Conservation (phyloP, 2,329 filamentous ascomycete genomes). For the Bipolaris cookei region DNA sequence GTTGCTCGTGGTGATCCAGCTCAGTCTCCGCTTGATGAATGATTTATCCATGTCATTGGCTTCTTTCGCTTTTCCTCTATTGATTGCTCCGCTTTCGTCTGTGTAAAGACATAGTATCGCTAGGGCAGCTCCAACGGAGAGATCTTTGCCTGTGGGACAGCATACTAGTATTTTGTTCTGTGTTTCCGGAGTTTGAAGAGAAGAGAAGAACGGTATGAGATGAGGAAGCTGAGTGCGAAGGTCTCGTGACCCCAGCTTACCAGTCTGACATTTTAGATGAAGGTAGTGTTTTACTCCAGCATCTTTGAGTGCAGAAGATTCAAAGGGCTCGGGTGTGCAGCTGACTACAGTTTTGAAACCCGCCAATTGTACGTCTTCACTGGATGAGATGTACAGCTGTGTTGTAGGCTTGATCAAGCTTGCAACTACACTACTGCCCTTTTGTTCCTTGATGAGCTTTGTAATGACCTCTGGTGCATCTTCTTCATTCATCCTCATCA, state of each 20-base stretch:
- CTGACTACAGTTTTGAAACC: constrained; percentile 50
- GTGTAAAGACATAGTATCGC: constrained; percentile 77
- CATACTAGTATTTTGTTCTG: constrained; percentile 55
- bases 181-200: neutral
- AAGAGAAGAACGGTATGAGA: constrained; percentile 62
- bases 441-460: constrained; percentile 45
- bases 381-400: constrained; percentile 50
- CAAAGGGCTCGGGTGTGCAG: constrained; percentile 54
- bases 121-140: constrained; percentile 78
- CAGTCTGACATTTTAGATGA: constrained; percentile 69
- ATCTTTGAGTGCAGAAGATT: constrained; percentile 4
- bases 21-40: constrained; percentile 76
- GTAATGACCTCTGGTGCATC: constrained; percentile 63
- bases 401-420: constrained; percentile 53
- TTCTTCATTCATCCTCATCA: constrained; percentile 71
- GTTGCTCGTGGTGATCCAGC: constrained; percentile 80
- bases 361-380: constrained; percentile 47
- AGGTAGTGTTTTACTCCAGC: constrained; percentile 54
- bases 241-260: constrained; percentile 82
- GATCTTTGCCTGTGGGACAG: constrained; percentile 79
- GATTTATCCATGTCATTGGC: constrained; percentile 67
- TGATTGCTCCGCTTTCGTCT: constrained; percentile 63
- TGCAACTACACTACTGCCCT: constrained; percentile 23
- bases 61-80: constrained; percentile 4
- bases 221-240: constrained; percentile 73